Conservation (phyloP, 208 protist species). For the Acanthamoeba lenticulata region DNA sequence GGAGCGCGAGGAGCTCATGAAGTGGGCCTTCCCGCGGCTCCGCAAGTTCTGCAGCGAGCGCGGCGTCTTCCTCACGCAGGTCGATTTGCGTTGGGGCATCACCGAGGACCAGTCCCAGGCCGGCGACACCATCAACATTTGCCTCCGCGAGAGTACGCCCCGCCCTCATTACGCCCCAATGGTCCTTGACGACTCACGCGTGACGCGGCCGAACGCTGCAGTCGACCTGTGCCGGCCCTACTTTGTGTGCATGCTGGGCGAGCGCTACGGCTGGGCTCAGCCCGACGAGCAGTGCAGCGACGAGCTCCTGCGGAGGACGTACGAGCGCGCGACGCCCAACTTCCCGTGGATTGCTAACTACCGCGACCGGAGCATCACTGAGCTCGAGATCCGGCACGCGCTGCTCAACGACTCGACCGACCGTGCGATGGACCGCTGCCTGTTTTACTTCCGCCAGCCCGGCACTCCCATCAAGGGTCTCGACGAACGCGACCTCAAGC, state of each 20-base stretch:
- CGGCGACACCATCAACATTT: constrained; percentile 19
- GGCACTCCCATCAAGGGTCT: not conserved
- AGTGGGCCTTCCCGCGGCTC: constrained; percentile 27
- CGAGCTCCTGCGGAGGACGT: constrained; percentile 45
- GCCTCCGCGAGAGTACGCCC: not conserved
- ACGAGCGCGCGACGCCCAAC: not conserved
- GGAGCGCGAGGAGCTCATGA: constrained; percentile 67
- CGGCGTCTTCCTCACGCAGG: constrained; percentile 43
- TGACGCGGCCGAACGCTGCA: not conserved
- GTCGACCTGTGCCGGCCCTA: constrained; percentile 48
- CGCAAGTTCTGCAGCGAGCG: not conserved
- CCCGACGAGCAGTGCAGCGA: not conserved
- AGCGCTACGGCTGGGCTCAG: constrained; percentile 63
- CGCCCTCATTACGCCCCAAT: not conserved
- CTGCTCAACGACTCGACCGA: constrained; percentile 19
- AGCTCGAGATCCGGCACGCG: constrained; percentile 57
- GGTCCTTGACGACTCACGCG: not conserved
- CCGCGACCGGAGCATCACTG: constrained; percentile 64
- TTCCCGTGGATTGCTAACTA: constrained; percentile 62
- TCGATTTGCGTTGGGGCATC: constrained; percentile 76
- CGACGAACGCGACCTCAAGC: not conserved
- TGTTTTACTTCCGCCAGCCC: constrained; percentile 15
- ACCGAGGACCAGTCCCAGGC: constrained; percentile 59
- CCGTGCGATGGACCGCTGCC: not conserved
- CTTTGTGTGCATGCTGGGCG: constrained; percentile 68